Evolutionary conservation across 139 green algal species (phyloP), one percentile per base, ranked within the genome.

Genomic region (Trebouxia sp.): DNA sequence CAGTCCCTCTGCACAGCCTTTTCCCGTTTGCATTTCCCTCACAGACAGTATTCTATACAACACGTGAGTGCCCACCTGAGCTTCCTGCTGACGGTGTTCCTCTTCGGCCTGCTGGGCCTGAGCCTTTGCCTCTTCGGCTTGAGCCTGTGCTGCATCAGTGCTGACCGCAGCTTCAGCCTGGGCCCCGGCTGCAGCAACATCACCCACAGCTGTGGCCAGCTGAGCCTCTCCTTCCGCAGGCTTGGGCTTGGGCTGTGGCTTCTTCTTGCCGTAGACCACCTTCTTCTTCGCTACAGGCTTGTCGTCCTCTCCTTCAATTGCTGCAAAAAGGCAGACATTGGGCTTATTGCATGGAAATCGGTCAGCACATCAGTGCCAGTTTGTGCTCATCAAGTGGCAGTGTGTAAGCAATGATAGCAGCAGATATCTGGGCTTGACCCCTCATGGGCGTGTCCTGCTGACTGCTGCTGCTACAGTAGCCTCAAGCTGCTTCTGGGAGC

Each of bases 251-350:
- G 45, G n/a, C 45, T 81, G 55, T 83, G 91, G 90, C 85, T 94
- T 96, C 83, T 92, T 93, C 82, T 88, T 94, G 24, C 30, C 39
- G 38, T 92, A 92, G 30, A 90, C 80, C 22, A 83, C 78, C 88
- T 94, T 95, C 83, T 93, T 94, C 78, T 87, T 87, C 28, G 26
- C 76, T 47, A 75, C 81, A 58, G 53, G 58, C 74, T 76, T 58
- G 48, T 83, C 72, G 32, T 15, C 82, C 70, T 82, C 48, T 20
- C 76, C 56, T 81, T 51, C 37, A 42, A 6, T n/a, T n/a, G n/a
- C n/a, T n/a, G n/a, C n/a, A n/a, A n/a, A n/a, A n/a, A n/a, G n/a
- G n/a, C n/a, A n/a, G n/a, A n/a, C n/a, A n/a, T 6, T 53, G 47
- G 15, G 47, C 47, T 53, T 53, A 17, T 53, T 53, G 15, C 3